phyloP scores from a whole-genome alignment of 2,329 filamentous ascomycete genomes.

The Hymenoscyphus salicellus region DNA sequence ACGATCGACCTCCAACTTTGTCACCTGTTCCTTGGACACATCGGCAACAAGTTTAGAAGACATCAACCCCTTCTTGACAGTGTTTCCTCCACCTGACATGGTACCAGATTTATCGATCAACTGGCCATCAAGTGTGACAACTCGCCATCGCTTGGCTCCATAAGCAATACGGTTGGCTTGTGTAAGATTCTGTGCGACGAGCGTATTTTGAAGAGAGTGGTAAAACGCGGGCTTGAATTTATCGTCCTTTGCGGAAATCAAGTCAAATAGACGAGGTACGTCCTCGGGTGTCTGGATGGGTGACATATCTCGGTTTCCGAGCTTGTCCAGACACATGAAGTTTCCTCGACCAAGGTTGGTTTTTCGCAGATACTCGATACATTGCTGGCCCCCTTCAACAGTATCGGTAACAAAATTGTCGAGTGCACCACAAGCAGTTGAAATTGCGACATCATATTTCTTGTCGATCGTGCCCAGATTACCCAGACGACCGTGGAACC shows the following conservation, averaged over 20 bases:
- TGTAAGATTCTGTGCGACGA: conserved; percentile 88
- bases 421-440: conserved; percentile 84
- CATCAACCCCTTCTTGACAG: conserved; percentile 90
- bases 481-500: conserved; percentile 91
- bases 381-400: conserved; percentile 94
- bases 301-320: conserved; percentile 74
- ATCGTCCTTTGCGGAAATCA: conserved; percentile 84
- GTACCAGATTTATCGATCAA: conserved; percentile 97
- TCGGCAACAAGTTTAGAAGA: conserved; percentile 91
- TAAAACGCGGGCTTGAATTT: conserved; percentile 90
- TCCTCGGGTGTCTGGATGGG: conserved; percentile 85
- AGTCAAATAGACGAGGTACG: conserved; percentile 87
- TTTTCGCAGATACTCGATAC: conserved; percentile 95
- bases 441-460: conserved; percentile 96
- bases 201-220: conserved; percentile 89
- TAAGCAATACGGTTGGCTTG: conserved; percentile 98
- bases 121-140: conserved; percentile 92
- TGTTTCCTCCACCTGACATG: conserved; percentile 94
- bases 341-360: conserved; percentile 95
- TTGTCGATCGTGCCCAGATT: conserved; percentile 92
- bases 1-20: conserved; percentile 81
- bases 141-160: conserved; percentile 87
- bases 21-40: conserved; percentile 81
- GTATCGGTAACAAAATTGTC: conserved; percentile 97
- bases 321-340: conserved; percentile 91